Base-by-base conservation (phyloP, 768 basidiomycete genomes). In the Pleurotus sapidus region DNA sequence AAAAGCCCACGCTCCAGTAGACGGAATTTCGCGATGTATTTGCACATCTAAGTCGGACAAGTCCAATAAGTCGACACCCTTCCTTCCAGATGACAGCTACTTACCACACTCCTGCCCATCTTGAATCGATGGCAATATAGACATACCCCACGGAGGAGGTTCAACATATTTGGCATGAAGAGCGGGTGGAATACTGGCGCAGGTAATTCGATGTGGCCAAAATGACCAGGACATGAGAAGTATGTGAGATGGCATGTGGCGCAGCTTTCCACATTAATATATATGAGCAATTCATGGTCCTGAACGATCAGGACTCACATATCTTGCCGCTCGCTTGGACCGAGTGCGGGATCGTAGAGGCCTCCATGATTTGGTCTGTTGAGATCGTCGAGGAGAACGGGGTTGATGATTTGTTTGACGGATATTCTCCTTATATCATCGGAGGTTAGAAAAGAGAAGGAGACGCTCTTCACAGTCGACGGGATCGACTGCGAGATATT, bases 371-470 rank as follows among this genome's bases (percentile, higher is more conserved):
- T 98, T 2, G 97, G 97, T 63, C 91, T 77, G 70, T 95, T 95
- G 38, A 98, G 76, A 70, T 96, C 93, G 75, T 99, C 95, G 61
- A 98, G 83, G 42, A 99, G 84, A 58, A 90, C 80, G 2, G 95
- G 91, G 70, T 98, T 98, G 54, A 93, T 83, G 61, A 98, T 89
- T 76, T 97, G 93, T 75, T 97, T 95, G 67, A 98, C 96, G n/a
- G 94, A 96, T 67, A 98, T 93, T 57, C 89, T 84, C 46, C 90
- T 85, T 67, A 98, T 81, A 71, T 99, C 95, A 63, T 90, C 82
- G 12, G 92, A 77, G 14, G 89, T 84, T 51, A 99, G 85, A 71
- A 95, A 96, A 1, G 95, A 95, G 72, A 99, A 99, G 7, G 94
- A 93, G 59, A 98, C 74, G 60, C 89, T 88, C 55, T 86, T 74